Base-by-base conservation (phyloP, 176 grass and related monocot species). In the Pontederia paniculata region DNA sequence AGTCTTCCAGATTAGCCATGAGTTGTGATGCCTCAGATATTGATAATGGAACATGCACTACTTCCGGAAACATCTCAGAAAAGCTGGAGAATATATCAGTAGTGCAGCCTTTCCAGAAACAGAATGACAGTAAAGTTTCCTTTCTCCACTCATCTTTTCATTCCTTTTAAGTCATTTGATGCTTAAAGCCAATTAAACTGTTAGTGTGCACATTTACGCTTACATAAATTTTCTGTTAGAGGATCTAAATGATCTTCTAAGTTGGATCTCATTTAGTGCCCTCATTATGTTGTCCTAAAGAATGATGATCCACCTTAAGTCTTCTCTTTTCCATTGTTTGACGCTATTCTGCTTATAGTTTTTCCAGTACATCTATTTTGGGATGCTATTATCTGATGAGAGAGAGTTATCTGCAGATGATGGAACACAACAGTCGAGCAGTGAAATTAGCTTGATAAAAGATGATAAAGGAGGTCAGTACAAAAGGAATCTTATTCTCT, bases 401-500 rank as follows among this genome's bases (percentile, higher is more conserved):
- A 20, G 17, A 22, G 10, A 17, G 25, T 17, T 51, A 0, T 52
- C 51, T 82, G 64, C 80, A 88, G 93, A 65, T 48, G 79, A 70
- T 81, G 86, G 84, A 72, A 31, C 67, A 22, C 77, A 77, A 65
- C 90, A 83, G 66, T 91, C 86, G 22, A 88, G 71, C 23, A 74
- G 74, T 60, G 83, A 81, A 74, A 67, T 57, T 51, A 47, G 55
- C 18, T 72, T 53, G 49, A 83, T 91, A 23, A 91, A 88, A 80
- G 90, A 88, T 84, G 93, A 90, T 57, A 88, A 83, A 75, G 93
- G 93, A 88, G 93, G 93, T 98, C 50, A 0, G 70, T 80, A 54
- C 50, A 43, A 12, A 71, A 59, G 0, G 52, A 19, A 23, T 25
- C 19, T 52, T 9, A 45, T n/a, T 12, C 23, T 17, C 44, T 57